A percentile compares a stretch with the other conserved stretches of the same genome.
Conservation (phyloP, 2,329 filamentous ascomycete species). For the Thielaviopsis euricoi region DNA sequence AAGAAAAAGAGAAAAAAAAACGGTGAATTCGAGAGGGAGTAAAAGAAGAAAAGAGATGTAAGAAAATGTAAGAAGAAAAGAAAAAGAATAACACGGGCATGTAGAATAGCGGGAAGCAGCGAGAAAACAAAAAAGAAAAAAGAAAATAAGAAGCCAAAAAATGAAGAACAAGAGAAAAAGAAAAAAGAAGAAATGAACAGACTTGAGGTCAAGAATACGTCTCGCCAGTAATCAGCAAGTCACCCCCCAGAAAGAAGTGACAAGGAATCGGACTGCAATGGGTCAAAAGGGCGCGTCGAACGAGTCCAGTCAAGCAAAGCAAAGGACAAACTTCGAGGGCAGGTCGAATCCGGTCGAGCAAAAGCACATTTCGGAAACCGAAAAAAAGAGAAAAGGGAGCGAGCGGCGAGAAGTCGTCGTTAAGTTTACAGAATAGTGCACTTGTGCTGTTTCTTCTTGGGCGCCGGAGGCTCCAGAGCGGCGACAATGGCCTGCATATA, state of each 20-base stretch:
- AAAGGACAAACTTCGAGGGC: no score
- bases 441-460: conserved; percentile 59
- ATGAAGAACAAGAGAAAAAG: conserved; percentile 5
- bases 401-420: background rate
- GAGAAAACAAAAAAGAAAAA: background rate
- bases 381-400: no score
- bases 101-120: background rate
- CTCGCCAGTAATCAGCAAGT: background rate
- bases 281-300: no score
- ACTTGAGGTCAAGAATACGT: background rate
- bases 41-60: conserved; percentile 1
- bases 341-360: no score
- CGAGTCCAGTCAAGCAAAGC: no score
- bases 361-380: no score
- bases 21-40: background rate
- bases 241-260: background rate
- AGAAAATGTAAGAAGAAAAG: background rate
- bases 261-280: background rate
- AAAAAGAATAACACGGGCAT: background rate
- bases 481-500: conserved; percentile 70
- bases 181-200: conserved; percentile 8
- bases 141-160: conserved; percentile 4
- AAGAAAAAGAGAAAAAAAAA: no score
- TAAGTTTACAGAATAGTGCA: conserved; percentile 48
- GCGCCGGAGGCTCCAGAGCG: conserved; percentile 71